Evolutionary conservation across 139 green algal species (phyloP), one percentile per base, ranked within the genome.

Genomic region (Chlamydomonas eustigma): DNA sequence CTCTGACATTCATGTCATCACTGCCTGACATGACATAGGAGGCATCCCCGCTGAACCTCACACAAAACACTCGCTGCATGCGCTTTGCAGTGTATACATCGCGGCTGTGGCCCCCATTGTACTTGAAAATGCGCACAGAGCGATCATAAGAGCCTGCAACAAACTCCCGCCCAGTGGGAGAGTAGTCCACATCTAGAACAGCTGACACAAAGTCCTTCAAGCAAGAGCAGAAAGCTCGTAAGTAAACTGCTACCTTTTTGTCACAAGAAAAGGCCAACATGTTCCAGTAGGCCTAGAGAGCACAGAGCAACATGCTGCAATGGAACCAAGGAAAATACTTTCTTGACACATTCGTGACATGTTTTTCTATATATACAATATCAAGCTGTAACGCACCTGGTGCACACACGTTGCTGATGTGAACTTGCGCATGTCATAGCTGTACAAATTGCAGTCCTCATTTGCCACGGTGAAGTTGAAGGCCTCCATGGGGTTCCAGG

Each of bases 171-270:
- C 96, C 96, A 1, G 96, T 98, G 8, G 96, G 96, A 0, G 92
- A 95, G 81, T 95, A 99, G 84, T 99, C 96, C 5, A 99, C 89
- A 77, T 99, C 95, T 93, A 98, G 97, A 6, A 97, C 93, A 1
- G 93, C 90, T 2, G 88, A 96, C 33, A 95, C 90, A 87, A 96
- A 97, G 78, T 97, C 93, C 83, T 94, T 80, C n/a, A n/a, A n/a
- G 44, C 44, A 18, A 58, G 44, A 58, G 44, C 12, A 58, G 44
- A 58, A 58, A 58, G 44, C 18, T 28, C 12, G 12, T 58, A 12
- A 18, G 44, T 58, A 12, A 58, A 58, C 12, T 58, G 44, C n/a
- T n/a, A n/a, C n/a, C n/a, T n/a, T n/a, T n/a, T n/a, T n/a, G n/a
- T n/a, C n/a, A n/a, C n/a, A n/a, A n/a, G n/a, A n/a, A n/a, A n/a